phyloP scores from a whole-genome alignment of 2,329 filamentous ascomycete genomes.

The Cladosporium sp. region DNA sequence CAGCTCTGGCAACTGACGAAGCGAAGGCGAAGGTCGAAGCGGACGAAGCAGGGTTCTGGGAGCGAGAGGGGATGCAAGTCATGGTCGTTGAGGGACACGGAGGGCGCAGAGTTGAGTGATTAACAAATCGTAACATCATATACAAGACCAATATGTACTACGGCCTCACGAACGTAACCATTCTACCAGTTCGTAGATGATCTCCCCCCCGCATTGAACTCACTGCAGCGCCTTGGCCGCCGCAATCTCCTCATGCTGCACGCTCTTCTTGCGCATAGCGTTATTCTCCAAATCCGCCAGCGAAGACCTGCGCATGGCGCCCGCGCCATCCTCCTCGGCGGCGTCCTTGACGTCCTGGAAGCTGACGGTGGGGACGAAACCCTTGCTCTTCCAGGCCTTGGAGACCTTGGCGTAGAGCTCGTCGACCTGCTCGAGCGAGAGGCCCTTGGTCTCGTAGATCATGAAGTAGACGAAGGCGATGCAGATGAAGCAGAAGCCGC shows the following conservation, averaged over 20 bases:
- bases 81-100: neutral
- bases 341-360: conserved; percentile 42
- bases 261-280: conserved; percentile 31
- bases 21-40: neutral
- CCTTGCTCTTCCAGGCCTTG: conserved; percentile 50
- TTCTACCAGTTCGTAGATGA: no score
- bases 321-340: conserved; percentile 8
- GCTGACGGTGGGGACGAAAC: conserved; percentile 45
- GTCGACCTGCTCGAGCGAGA: conserved; percentile 76
- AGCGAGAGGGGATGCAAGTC: neutral
- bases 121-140: no score
- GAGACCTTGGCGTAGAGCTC: conserved; percentile 63
- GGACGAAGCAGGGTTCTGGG: conserved; percentile 1
- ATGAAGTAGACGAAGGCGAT: conserved; percentile 36
- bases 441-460: conserved; percentile 80
- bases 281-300: conserved; percentile 28
- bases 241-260: conserved; percentile 23
- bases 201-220: no score
- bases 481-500: conserved; percentile 50
- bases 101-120: no score
- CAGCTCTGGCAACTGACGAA: neutral
- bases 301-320: conserved; percentile 22
- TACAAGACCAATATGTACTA: no score
- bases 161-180: no score
- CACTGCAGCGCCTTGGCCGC: neutral